Base-by-base conservation (phyloP, 2,329 filamentous ascomycete genomes). In the Trichophyton mentagrophytes region DNA sequence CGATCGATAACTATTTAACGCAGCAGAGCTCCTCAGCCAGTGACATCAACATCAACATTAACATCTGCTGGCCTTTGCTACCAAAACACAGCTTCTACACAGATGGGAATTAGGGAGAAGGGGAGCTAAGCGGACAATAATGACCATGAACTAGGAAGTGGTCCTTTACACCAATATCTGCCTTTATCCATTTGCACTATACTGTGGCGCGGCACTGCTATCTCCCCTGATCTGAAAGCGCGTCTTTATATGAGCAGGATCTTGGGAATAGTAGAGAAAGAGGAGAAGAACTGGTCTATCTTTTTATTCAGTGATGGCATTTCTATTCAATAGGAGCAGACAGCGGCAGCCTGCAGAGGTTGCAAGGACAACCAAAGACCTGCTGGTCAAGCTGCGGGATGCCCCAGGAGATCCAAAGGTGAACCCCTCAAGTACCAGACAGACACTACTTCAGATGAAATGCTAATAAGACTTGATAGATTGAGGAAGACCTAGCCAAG, bases 401-500 rank as follows among this genome's bases (percentile, higher is more conserved):
- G 78, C 79, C 65, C 77, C 79, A 33, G 73, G 72, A 55, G 77
- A 78, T 64, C 74, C 78, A 61, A 85, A 85, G 77, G 83, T 85
- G 67, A 55, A 70, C 61, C 13, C 11, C 49, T 25, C 11, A 5
- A 30, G 17, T 56, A 11, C 5, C 51, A 38, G 20, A 27, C 9
- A 11, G 11, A 38, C 17, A 38, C 17, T 8, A 30, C 25, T 38
- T 38, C 27, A 9, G 53, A 40, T 17, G 27, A 64, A 66, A 61
- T 64, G 67, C 57, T 62, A 63, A 47, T 33, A 59, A 11, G 11
- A 38, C 27, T 61, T 61, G 64, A 27, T 64, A 96, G 90, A 82
- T 86, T 64, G 83, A 85, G 68, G 92, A 97, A 71, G 91, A 96
- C 70, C 80, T 95, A 64, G 87, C 89, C 57, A 89, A 90, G 71